Evolutionary conservation across 2,329 filamentous ascomycete genomes (phyloP).

Genomic region (Hymenoscyphus fraxineus): DNA sequence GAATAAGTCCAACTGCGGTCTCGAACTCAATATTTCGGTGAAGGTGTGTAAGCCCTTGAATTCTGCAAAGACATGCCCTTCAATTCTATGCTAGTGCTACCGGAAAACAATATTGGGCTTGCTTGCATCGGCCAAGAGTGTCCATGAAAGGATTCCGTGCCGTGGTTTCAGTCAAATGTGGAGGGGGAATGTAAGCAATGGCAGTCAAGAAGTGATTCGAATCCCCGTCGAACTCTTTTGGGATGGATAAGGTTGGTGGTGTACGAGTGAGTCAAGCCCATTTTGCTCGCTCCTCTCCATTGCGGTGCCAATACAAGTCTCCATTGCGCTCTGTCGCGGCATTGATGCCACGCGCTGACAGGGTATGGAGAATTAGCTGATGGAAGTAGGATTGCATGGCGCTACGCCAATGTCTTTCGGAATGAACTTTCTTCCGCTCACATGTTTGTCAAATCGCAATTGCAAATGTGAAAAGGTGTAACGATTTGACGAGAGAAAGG

Average conservation of each 20-base stretch:
- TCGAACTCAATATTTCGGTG: constrained; percentile 1
- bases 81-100: not conserved
- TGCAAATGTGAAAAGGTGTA: not conserved
- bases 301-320: not conserved
- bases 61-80: not conserved
- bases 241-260: constrained; percentile 1
- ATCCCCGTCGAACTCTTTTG: not conserved
- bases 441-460: not conserved
- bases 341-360: not conserved
- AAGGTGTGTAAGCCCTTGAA: constrained; percentile 1
- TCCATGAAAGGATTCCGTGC: constrained; percentile 3
- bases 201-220: not conserved
- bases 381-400: constrained; percentile 3
- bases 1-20: not conserved
- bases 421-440: not conserved
- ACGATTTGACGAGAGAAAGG: not conserved
- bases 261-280: not conserved
- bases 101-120: constrained; percentile 4
- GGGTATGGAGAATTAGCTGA: not conserved
- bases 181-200: not conserved
- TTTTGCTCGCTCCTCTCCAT: constrained; percentile 1
- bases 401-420: not conserved
- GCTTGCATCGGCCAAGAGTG: constrained; percentile 3
- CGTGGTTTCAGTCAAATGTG: not conserved
- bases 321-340: not conserved